Evolutionary conservation across 148 eudicot species (phyloP), one percentile per base, ranked within the genome.

Genomic region (Dianthus caryophyllus): DNA sequence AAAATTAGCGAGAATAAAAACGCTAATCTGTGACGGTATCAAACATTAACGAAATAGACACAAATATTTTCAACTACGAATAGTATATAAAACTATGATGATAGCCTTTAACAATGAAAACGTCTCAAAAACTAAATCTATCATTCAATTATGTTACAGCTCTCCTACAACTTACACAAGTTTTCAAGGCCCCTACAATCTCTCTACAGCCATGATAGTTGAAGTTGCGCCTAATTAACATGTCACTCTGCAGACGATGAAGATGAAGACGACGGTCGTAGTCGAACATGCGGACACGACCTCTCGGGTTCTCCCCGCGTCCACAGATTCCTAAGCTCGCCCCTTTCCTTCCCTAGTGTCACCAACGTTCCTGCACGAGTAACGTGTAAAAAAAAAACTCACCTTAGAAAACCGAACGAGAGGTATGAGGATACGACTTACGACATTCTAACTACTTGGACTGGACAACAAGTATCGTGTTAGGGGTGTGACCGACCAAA

Each of bases 301-400:
- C 97, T 82, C 48, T 84, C 82, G 5, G 98, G 97, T 72, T 82
- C 86, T 59, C 98, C 98, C 74, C 79, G 79, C 18, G 80, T 74
- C 98, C 98, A 94, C 30, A 94, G 73, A 57, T 80, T 74, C 84
- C 81, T 80, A 18, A 94, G 76, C 63, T 94, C 96, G 0, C 97
- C 90, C 75, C 95, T 82, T 69, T 73, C 69, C 69, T 67, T 79
- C 50, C 95, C 97, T 62, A 90, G 54, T 15, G 84, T 75, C 81
- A 94, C 63, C 44, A 94, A 68, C 15, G 97, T 90, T 48, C 98
- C 98, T 94, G 85, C 78, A 73, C 48, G 31, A 4, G 38, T 70
- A 25, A 36, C 30, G 1, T 24, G 66, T 36, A 18, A 36, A 36
- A 18, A 36, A 36, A 33, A 21, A 12, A 12, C 44, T 56, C 61